Evolutionary conservation across 352 stramenopile genomes (phyloP).

Genomic region (Globisporangium camurandrum): DNA sequence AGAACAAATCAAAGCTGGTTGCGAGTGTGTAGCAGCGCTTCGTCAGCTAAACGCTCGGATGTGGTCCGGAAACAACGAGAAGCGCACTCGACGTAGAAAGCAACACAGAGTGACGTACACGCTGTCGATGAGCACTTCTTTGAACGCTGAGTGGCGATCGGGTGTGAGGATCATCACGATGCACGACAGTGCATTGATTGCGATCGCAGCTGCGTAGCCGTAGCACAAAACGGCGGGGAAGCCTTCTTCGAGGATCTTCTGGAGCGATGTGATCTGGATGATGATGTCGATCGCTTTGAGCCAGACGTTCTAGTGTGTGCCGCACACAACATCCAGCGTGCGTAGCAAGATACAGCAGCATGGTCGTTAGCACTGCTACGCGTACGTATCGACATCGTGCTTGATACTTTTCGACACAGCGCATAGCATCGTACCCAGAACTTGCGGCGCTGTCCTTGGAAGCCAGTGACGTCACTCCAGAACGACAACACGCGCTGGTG

Average conservation of each 20-base stretch:
- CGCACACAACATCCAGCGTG: too few species aligned
- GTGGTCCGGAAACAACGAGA: too few species aligned
- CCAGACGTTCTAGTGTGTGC: slow-evolving; percentile 32
- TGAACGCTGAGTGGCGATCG: slow-evolving; percentile 17
- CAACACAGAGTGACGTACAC: slow-evolving; percentile 23
- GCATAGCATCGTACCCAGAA: slow-evolving; percentile 22
- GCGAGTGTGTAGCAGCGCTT: too few species aligned
- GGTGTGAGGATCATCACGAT: slow-evolving; percentile 14
- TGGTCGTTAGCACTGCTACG: too few species aligned
- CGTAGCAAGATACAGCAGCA: too few species aligned
- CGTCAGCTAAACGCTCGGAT: too few species aligned
- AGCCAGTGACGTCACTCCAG: slow-evolving; percentile 19
- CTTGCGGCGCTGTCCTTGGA: slow-evolving; percentile 28
- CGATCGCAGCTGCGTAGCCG: slow-evolving; percentile 20
- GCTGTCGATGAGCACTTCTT: slow-evolving; percentile 26
- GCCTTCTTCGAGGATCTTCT: slow-evolving; percentile 21
- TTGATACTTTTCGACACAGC: too few species aligned
- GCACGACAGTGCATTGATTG: slow-evolving; percentile 20
- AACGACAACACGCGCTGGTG: slow-evolving; percentile 8
- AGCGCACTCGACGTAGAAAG: too few species aligned
- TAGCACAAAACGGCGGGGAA: slow-evolving; percentile 21
- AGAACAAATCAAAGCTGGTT: slow-evolving; percentile 27
- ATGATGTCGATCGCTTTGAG: slow-evolving; percentile 26
- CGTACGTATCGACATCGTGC: too few species aligned
- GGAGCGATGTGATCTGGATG: slow-evolving; percentile 18